Base-by-base conservation (phyloP, 2,329 filamentous ascomycete species). In the Neoscytalidium dimidiatum region DNA sequence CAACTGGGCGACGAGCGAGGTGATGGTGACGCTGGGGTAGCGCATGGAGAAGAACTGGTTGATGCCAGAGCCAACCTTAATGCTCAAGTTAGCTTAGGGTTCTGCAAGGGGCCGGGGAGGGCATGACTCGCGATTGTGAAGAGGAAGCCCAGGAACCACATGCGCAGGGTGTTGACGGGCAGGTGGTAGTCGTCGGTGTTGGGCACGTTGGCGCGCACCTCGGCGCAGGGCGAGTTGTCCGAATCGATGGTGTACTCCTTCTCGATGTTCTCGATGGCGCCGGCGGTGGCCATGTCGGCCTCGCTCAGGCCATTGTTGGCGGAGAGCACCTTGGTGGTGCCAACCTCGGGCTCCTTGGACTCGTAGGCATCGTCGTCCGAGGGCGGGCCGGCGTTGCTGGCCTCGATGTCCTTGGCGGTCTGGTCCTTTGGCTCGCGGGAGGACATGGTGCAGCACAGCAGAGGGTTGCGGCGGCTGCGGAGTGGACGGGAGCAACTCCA, bases 21-120 rank as follows among this genome's bases (percentile, higher is more conserved):
- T 85, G 56, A 90, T 82, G 41, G 83, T 81, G 69, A 90, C 89
- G 17, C 85, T 84, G 8, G 68, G 69, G 31, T 74, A 70, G 35
- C 74, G 69, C 38, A 75, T 69, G 1, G 69, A 70, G 66, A 76
- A 75, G 57, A 76, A 62, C 14, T 67, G 71, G 56, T 76, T 75
- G 49, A 76, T 69, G n/a, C 67, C 69, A 2, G 69, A 65, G 9
- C 62, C 62, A 35, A 64, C 26, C 38, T 56, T 43, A 6, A 29
- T 9, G 28, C 5, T n/a, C 21, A 11, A 33, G 48, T 64, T 19
- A 53, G 48, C 61, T 14, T 11, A 17, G 3, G 11, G 19, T 31
- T 6, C 23, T 11, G n/a, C 26, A 53, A 17, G 23, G 44, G 21
- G 9, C n/a, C 23, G 33, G 11, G 11, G 9, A 3, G 26, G 21